phyloP scores from a whole-genome alignment of 306 rosid species.

The Malus orientalis region DNA sequence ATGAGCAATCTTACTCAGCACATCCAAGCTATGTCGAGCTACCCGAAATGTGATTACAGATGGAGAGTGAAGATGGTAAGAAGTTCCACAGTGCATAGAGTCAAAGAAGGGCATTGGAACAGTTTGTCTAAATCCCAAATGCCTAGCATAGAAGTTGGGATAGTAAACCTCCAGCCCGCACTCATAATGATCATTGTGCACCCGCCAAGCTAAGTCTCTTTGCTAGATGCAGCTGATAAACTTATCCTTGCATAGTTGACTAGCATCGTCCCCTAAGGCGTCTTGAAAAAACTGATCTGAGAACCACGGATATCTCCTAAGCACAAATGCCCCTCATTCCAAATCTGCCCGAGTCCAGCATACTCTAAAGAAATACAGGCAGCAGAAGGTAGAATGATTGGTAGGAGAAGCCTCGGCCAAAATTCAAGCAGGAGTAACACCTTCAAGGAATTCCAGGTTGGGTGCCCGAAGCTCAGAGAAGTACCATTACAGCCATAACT shows the following conservation, averaged over 20 bases:
- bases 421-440: too few relatives aligned
- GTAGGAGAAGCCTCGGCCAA: fast-evolving
- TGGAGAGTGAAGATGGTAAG: fast-evolving
- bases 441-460: fast-evolving
- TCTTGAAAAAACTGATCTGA: fast-evolving
- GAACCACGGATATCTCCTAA: too few relatives aligned
- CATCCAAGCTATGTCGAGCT: fast-evolving
- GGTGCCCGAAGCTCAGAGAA: too few relatives aligned
- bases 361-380: too few relatives aligned
- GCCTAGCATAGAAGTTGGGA: fast-evolving
- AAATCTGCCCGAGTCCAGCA: too few relatives aligned
- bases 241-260: too few relatives aligned
- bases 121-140: too few relatives aligned
- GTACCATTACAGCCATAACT: too few relatives aligned
- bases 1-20: fast-evolving
- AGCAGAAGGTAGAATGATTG: too few relatives aligned
- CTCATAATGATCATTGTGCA: fast-evolving
- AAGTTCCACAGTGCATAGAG: fast-evolving
- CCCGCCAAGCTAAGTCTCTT: fast-evolving
- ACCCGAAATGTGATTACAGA: fast-evolving
- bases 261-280: fast-evolving
- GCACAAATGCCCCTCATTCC: fast-evolving
- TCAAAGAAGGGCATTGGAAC: fast-evolving
- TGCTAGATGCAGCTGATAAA: too few relatives aligned
- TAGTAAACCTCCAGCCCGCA: too few relatives aligned